Evolutionary conservation across 805 yeast genomes (phyloP), one percentile per base, ranked within the genome.

Genomic region (Nakazawaea sp.): DNA sequence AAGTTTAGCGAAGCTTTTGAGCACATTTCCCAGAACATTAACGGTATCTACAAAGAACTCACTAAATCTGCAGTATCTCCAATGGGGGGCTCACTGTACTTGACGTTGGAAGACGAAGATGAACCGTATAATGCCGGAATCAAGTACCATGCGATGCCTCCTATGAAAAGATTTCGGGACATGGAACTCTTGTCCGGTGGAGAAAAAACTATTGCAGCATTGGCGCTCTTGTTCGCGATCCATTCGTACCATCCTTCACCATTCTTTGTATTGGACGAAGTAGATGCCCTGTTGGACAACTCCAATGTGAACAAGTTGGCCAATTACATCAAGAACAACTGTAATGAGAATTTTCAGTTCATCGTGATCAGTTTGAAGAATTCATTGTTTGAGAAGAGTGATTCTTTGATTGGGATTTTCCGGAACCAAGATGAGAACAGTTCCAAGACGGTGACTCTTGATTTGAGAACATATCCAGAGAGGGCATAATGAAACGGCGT

Each of bases 201-300:
- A 38, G 98, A 92, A 54, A 88, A 89, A 54, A 85, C 97, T 2
- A 81, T 92, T 56, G 98, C 98, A 2, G 98, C 98, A 0, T 62
- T 92, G 45, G 97, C 97, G 0, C 64, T 92, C 44, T 58, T 92
- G 33, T 92, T 92, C 62, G 89, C 97, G 0, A 77, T 89, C 29
- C 97, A 92, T 55, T 79, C 94, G 0, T 83, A 65, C 59, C 90
- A 81, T 35, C 97, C 97, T 2, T 81, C 96, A 1, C 98, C 98
- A 23, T 92, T 92, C 55, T 90, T 92, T 54, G 95, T 92, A 0
- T 64, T 92, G 30, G 98, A 92, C 56, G 98, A 92, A 59, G 88
- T 92, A n/a, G 98, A 92, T 61, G 97, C 98, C 0, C 97, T 97
- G 0, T 70, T 92, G 42, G 98, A 92, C 58, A 80, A 84, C 42